A percentile compares a stretch with the other conserved stretches of the same genome.
These are phyloP conservation scores for Parastagonospora nodorum DNA, from an alignment of 2,329 filamentous ascomycete species.

Conservation along the genomic window DNA sequence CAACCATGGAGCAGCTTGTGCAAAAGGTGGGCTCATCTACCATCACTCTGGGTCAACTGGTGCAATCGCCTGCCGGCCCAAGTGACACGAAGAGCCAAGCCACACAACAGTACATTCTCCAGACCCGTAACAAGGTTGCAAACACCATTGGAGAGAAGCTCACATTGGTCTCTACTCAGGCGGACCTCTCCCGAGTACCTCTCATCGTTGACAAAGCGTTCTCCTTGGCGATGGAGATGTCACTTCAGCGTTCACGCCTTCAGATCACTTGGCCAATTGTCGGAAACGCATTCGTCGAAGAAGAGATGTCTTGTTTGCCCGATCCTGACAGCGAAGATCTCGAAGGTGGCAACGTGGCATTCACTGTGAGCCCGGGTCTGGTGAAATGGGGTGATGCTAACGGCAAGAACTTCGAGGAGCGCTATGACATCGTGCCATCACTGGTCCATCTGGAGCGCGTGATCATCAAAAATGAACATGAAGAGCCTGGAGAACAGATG, in stretches of 20 bases:
- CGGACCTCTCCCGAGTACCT: neutral
- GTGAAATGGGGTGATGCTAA: constrained; percentile 31
- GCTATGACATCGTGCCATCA: constrained; percentile 17
- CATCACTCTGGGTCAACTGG: too few species aligned
- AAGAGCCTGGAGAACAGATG: too few species aligned
- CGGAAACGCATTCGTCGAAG: constrained; percentile 2
- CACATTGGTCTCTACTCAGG: too few species aligned
- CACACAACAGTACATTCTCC: too few species aligned
- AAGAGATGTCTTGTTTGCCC: constrained; percentile 3
- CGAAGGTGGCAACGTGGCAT: constrained; percentile 9
- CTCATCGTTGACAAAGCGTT: constrained; percentile 22
- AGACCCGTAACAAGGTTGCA: too few species aligned
- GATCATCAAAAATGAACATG: too few species aligned
- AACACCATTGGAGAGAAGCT: too few species aligned
- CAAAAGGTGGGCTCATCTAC: too few species aligned
- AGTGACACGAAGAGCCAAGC: too few species aligned
- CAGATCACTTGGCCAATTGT: constrained; percentile 21
- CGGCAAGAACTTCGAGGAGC: constrained; percentile 21
- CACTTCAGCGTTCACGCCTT: constrained; percentile 14
- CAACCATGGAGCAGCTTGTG: too few species aligned
- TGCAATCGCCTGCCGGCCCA: too few species aligned
- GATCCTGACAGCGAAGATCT: constrained; percentile 15
- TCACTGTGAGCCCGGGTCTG: constrained; percentile 25
- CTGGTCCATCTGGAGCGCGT: constrained; percentile 5
- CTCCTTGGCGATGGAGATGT: constrained; percentile 19